Evolutionary conservation across 176 grass and related monocot genomes (phyloP).

Genomic region (Lolium rigidum): DNA sequence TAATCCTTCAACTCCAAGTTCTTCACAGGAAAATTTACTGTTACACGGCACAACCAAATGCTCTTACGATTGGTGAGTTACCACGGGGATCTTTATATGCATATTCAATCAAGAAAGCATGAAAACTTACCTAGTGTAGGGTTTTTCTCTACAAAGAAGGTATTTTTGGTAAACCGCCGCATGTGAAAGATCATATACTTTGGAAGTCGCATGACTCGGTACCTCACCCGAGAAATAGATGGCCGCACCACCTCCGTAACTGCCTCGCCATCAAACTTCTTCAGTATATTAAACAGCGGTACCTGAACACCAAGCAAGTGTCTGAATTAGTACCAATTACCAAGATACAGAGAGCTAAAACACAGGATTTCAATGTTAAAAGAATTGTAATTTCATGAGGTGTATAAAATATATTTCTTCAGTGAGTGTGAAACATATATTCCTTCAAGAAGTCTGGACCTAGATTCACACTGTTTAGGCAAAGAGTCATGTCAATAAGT

Average conservation of each 20-base stretch:
- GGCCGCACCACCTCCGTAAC: slow-evolving; percentile 87
- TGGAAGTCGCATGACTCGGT: slow-evolving; percentile 77
- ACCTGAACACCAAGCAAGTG: slow-evolving; percentile 48
- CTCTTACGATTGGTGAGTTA: slow-evolving; percentile 8
- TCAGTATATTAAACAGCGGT: slow-evolving; percentile 89
- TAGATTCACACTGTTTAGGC: background rate
- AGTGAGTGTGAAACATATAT: background rate
- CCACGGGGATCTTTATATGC: background rate
- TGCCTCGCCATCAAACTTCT: slow-evolving; percentile 87
- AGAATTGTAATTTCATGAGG: background rate
- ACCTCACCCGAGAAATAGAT: slow-evolving; percentile 85
- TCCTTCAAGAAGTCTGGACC: background rate
- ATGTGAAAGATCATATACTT: slow-evolving; percentile 96
- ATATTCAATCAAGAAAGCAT: background rate
- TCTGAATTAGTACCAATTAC: background rate
- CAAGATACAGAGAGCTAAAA: slow-evolving; percentile 6
- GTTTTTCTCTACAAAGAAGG: slow-evolving; percentile 91
- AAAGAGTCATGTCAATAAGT: background rate
- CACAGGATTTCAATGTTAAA: slow-evolving; percentile 15
- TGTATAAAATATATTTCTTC: background rate
- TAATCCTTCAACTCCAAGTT: slow-evolving; percentile 96
- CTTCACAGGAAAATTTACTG: slow-evolving; percentile 97
- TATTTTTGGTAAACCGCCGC: slow-evolving; percentile 93
- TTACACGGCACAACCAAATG: slow-evolving; percentile 10
- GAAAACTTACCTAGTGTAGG: slow-evolving; percentile 78